Conservation (phyloP, 257 asterid genomes). For the Henckelia pumila region DNA sequence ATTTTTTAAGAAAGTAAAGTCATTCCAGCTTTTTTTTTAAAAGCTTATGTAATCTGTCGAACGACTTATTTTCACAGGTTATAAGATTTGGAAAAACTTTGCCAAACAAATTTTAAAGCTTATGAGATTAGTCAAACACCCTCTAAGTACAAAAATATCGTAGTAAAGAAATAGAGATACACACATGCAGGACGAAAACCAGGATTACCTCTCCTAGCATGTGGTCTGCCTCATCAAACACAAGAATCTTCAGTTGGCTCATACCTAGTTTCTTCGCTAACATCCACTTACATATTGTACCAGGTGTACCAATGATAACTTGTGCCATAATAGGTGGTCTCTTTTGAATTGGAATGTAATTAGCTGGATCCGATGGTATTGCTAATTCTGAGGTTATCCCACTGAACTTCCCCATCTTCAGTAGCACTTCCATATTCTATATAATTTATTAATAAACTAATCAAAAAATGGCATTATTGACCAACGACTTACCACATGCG, state of each 20-base stretch:
- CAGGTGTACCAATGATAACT: conserved; percentile 95
- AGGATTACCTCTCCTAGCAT: conserved; percentile 78
- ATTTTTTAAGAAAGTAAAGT: too few species aligned
- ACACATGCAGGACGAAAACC: neutral
- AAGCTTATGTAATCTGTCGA: too few species aligned
- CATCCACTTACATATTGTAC: conserved; percentile 73
- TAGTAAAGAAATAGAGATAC: too few species aligned
- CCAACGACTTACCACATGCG: too few species aligned
- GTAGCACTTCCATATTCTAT: conserved; percentile 90
- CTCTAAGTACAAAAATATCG: neutral
- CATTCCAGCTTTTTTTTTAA: too few species aligned
- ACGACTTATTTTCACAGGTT: too few species aligned
- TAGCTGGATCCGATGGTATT: conserved; percentile 55
- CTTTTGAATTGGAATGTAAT: conserved; percentile 50
- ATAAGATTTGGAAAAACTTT: too few species aligned
- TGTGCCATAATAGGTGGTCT: conserved; percentile 68
- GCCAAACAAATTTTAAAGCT: too few species aligned
- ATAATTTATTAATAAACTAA: conserved; percentile 24
- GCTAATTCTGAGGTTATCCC: conserved; percentile 77
- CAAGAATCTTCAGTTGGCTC: conserved; percentile 80
- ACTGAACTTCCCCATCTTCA: conserved; percentile 87
- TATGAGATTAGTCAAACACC: too few species aligned
- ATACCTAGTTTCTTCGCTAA: conserved; percentile 62
- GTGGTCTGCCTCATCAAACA: conserved; percentile 97
- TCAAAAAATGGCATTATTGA: conserved; percentile 13